Evolutionary conservation across 805 yeast genomes (phyloP).

Genomic region (Candida gorgasii): DNA sequence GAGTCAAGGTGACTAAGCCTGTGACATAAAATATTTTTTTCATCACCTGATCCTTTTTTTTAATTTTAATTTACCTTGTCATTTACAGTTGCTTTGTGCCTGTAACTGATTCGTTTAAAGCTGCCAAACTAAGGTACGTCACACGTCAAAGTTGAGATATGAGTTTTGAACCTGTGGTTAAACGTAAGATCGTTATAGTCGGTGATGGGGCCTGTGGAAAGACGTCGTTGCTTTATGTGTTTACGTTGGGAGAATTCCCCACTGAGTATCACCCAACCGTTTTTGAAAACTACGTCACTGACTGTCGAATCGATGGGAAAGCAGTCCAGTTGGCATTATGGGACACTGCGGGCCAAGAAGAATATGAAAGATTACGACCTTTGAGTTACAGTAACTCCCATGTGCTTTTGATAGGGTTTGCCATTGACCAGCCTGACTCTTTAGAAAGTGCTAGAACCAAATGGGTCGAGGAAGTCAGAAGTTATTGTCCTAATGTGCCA

Average conservation of each 20-base stretch:
- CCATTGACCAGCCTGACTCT: conserved; percentile 83
- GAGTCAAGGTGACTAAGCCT: conserved; percentile 4
- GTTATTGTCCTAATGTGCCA: conserved; percentile 81
- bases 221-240: conserved; percentile 86
- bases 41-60: not conserved
- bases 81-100: too few relatives aligned
- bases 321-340: conserved; percentile 85
- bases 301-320: conserved; percentile 91
- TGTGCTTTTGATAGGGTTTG: conserved; percentile 81
- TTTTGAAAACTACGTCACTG: conserved; percentile 91
- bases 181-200: conserved; percentile 79
- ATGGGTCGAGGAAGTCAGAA: conserved; percentile 83
- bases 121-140: not conserved
- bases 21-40: too few relatives aligned
- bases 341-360: conserved; percentile 98
- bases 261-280: conserved; percentile 93
- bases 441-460: conserved; percentile 77
- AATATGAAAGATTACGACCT: conserved; percentile 87
- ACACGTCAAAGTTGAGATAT: too few relatives aligned
- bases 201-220: conserved; percentile 97
- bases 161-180: conserved; percentile 16
- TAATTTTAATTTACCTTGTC: not conserved
- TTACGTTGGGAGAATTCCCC: conserved; percentile 91
- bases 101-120: not conserved
- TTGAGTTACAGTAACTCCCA: conserved; percentile 86